Percentiles rank a stretch among this genome's conserved stretches.
phyloP scores from a whole-genome alignment of 768 basidiomycete genomes.

The Amanita brunnescens region DNA sequence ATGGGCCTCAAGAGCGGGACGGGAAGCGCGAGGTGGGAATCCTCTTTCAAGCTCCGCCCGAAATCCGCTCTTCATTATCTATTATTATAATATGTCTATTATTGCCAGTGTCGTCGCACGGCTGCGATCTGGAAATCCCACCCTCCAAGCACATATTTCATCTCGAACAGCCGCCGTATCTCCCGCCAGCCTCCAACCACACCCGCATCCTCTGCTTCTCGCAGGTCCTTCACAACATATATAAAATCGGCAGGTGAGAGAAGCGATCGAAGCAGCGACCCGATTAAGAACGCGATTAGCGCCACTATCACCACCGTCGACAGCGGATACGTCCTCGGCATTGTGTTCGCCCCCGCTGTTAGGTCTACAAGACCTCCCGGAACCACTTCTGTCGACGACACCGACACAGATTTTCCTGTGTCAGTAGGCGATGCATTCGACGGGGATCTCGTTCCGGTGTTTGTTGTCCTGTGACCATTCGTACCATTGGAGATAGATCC shows the following conservation, averaged over 20 bases:
- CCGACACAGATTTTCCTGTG: background rate
- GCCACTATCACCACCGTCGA: constrained; percentile 67
- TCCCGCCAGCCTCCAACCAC: constrained; percentile 66
- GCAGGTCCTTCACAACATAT: constrained; percentile 56
- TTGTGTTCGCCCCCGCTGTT: constrained; percentile 15
- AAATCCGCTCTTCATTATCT: constrained; percentile 17
- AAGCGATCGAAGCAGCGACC: constrained; percentile 82
- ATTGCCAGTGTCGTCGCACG: constrained; percentile 55
- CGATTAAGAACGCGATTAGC: constrained; percentile 85
- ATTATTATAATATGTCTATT: constrained; percentile 7
- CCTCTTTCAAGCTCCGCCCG: constrained; percentile 26
- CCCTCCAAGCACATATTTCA: constrained; percentile 73
- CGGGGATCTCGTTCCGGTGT: background rate
- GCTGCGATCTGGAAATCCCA: constrained; percentile 88
- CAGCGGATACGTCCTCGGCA: constrained; percentile 26
- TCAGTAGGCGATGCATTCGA: background rate
- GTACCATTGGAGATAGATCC: constrained; percentile 11
- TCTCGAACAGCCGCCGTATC: constrained; percentile 70
- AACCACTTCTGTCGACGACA: constrained; percentile 17
- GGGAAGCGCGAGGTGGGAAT: constrained; percentile 20
- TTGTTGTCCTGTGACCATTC: constrained; percentile 11
- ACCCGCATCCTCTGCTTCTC: constrained; percentile 41
- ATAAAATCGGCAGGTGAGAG: constrained; percentile 89
- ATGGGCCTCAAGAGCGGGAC: constrained; percentile 13
- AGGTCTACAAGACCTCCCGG: constrained; percentile 30